Conservation (phyloP, 2,329 filamentous ascomycete species). For the Dactylellina drechsleri region DNA sequence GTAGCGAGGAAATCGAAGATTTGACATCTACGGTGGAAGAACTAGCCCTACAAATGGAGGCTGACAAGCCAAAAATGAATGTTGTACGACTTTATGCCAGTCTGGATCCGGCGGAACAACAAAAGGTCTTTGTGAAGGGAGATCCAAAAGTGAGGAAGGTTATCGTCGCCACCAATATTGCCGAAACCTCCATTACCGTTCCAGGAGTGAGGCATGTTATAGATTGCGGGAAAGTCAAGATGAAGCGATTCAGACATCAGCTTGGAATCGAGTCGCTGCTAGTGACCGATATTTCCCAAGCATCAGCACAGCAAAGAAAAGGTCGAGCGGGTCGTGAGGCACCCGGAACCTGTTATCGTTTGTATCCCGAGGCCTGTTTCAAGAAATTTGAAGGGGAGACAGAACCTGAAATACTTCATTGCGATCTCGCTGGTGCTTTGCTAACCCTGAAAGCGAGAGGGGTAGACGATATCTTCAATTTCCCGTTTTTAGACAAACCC, state of each 20-base stretch:
- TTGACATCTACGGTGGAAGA: slow-evolving; percentile 83
- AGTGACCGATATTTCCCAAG: slow-evolving; percentile 78
- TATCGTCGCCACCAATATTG: slow-evolving; percentile 94
- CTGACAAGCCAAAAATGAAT: slow-evolving; percentile 63
- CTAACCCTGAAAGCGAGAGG: slow-evolving; percentile 94
- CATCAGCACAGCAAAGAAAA: slow-evolving; percentile 88
- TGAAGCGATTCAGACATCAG: slow-evolving; percentile 86
- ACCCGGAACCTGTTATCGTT: slow-evolving; percentile 84
- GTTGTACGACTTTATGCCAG: slow-evolving; percentile 89
- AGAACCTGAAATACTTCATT: slow-evolving; percentile 87
- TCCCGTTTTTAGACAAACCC: slow-evolving; percentile 86
- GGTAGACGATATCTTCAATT: slow-evolving; percentile 80
- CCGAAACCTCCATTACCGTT: slow-evolving; percentile 97
- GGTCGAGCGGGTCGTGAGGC: slow-evolving; percentile 94
- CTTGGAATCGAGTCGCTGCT: slow-evolving; percentile 91
- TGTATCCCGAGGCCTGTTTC: slow-evolving; percentile 85
- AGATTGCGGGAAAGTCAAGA: slow-evolving; percentile 91
- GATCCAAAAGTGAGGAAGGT: slow-evolving; percentile 80
- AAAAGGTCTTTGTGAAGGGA: slow-evolving; percentile 82
- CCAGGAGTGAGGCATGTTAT: slow-evolving; percentile 91
- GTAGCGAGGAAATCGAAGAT: slow-evolving; percentile 90
- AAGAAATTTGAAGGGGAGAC: slow-evolving; percentile 74
- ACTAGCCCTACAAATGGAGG: slow-evolving; percentile 75
- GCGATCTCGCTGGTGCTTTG: slow-evolving; percentile 84
- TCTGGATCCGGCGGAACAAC: slow-evolving; percentile 84